Evolutionary conservation across 1,284 basidiomycete species (phyloP).

Genomic region (Microbotryum saponariae): DNA sequence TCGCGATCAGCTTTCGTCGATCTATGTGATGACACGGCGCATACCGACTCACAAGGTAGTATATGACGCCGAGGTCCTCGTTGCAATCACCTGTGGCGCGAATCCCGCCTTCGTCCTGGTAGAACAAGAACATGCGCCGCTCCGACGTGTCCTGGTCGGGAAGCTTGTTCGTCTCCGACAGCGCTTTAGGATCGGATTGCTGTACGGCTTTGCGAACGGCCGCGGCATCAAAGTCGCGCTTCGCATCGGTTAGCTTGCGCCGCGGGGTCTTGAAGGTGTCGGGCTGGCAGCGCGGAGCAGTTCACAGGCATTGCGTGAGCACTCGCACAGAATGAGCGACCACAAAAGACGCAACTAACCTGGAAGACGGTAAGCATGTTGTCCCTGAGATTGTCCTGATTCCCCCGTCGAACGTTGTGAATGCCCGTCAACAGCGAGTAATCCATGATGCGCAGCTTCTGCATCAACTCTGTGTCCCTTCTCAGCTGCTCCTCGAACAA

Average conservation of each 20-base stretch:
- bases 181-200: constrained; percentile 67
- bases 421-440: constrained; percentile 91
- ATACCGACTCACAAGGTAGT: constrained; percentile 54
- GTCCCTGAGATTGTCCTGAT: constrained; percentile 78
- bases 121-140: constrained; percentile 80
- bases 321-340: not conserved
- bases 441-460: constrained; percentile 84
- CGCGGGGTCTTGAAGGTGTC: constrained; percentile 48
- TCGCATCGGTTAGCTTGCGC: constrained; percentile 53
- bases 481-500: constrained; percentile 81
- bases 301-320: not conserved
- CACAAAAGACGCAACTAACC: constrained; percentile 45
- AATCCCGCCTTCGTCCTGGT: constrained; percentile 92
- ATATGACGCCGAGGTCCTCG: constrained; percentile 65
- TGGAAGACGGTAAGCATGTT: constrained; percentile 88
- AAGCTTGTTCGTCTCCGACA: constrained; percentile 57
- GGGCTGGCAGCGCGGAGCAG: constrained; percentile 48
- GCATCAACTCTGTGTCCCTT: constrained; percentile 77
- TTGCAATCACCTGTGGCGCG: constrained; percentile 82
- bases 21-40: not conserved
- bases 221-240: constrained; percentile 49
- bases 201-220: constrained; percentile 80
- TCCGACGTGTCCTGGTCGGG: constrained; percentile 62
- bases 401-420: constrained; percentile 83
- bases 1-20: not conserved